phyloP scores from a whole-genome alignment of 305 asterid species.

The Withania somnifera region DNA sequence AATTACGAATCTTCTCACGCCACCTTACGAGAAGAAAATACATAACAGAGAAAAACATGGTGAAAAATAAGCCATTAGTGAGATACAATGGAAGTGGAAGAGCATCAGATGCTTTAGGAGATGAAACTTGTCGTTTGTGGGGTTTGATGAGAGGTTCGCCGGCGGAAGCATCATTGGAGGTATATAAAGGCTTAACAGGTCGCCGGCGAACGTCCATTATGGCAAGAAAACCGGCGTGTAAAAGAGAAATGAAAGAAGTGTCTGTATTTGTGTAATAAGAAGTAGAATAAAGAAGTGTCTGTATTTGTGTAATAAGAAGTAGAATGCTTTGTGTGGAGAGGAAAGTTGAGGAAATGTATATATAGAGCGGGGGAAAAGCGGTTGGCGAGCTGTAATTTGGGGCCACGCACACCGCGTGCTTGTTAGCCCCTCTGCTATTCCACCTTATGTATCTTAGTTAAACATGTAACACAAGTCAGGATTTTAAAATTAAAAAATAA shows the following conservation, averaged over 20 bases:
- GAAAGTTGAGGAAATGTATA: constrained; percentile 8
- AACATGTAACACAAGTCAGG: no score
- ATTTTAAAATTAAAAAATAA: no score
- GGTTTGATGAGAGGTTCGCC: constrained; percentile 14
- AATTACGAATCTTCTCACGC: constrained; percentile 39
- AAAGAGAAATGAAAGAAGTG: background rate
- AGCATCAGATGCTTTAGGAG: constrained; percentile 14
- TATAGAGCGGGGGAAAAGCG: constrained; percentile 7
- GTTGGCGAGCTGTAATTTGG: constrained; percentile 11
- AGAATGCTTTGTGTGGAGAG: constrained; percentile 9
- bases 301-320: background rate
- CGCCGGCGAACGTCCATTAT: constrained; percentile 26
- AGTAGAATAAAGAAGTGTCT: background rate
- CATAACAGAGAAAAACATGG: constrained; percentile 33
- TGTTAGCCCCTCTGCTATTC: background rate
- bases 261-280: background rate
- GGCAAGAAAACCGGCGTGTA: background rate
- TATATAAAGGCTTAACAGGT: background rate
- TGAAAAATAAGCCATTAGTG: constrained; percentile 27
- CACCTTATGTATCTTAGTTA: no score
- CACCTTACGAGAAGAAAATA: constrained; percentile 33
- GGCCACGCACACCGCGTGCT: constrained; percentile 13
- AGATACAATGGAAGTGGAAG: constrained; percentile 25
- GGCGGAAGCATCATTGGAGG: constrained; percentile 2
- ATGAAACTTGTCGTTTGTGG: background rate